Evolutionary conservation across 805 yeast species (phyloP).

Genomic region (Maudiozyma pseudohumilis): DNA sequence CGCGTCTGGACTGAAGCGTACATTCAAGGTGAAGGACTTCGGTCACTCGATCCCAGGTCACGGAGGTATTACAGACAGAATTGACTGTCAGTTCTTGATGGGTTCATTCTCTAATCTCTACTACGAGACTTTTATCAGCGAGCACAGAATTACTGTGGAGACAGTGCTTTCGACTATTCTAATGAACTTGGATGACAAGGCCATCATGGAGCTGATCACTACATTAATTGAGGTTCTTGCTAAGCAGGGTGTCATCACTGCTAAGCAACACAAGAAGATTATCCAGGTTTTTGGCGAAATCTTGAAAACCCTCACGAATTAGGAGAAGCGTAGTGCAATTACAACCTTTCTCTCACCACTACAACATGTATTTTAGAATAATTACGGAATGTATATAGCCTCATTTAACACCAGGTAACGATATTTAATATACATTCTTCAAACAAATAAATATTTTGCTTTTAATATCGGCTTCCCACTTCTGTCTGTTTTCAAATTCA

Average conservation of each 20-base stretch:
- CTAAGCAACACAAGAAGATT: constrained; percentile 23
- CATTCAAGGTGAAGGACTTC: constrained; percentile 92
- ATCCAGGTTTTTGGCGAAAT: not conserved
- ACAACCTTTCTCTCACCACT: no score
- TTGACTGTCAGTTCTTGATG: constrained; percentile 97
- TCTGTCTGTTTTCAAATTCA: no score
- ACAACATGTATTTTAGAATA: no score
- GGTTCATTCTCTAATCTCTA: constrained; percentile 90
- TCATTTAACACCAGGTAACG: no score
- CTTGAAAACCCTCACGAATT: not conserved
- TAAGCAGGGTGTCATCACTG: constrained; percentile 34
- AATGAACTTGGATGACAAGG: constrained; percentile 54
- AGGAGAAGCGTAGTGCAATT: no score
- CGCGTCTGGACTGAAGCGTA: constrained; percentile 94
- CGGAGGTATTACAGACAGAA: constrained; percentile 95
- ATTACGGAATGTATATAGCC: no score
- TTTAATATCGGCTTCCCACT: no score
- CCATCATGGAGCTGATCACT: constrained; percentile 52
- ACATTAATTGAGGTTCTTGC: constrained; percentile 35
- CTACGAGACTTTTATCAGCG: constrained; percentile 82
- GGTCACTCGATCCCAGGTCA: constrained; percentile 99
- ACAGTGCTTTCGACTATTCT: constrained; percentile 66
- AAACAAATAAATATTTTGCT: no score
- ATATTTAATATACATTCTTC: no score
- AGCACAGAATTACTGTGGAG: constrained; percentile 61